These are phyloP conservation scores for Cercophora sp. DNA, from an alignment of 495 filamentous ascomycete species.

Conservation along the genomic window DNA sequence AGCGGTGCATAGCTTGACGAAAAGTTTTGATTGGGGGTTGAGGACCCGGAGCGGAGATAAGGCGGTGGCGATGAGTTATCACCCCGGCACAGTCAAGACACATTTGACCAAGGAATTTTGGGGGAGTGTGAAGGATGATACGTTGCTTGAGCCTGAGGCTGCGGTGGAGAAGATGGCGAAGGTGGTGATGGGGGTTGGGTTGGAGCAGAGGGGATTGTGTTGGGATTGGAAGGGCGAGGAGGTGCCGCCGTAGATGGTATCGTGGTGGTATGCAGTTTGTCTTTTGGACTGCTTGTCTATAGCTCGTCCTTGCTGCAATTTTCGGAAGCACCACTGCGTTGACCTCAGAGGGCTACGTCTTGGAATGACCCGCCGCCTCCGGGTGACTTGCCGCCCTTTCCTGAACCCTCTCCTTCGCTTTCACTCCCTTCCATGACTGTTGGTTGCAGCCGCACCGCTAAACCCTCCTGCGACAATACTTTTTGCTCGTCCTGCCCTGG, in stretches of 20 bases:
- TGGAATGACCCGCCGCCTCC: slow-evolving; percentile 49
- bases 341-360: slow-evolving; percentile 51
- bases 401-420: slow-evolving; percentile 11
- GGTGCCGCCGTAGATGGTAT: slow-evolving; percentile 52
- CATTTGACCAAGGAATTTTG: slow-evolving; percentile 70
- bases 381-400: slow-evolving; percentile 37
- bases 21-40: slow-evolving; percentile 70
- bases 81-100: slow-evolving; percentile 80
- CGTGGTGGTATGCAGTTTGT: background rate
- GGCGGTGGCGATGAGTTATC: slow-evolving; percentile 65
- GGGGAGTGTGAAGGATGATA: slow-evolving; percentile 52
- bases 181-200: slow-evolving; percentile 45
- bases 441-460: slow-evolving; percentile 39
- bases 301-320: too few species aligned
- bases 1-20: slow-evolving; percentile 64
- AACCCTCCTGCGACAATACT: slow-evolving; percentile 49
- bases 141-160: slow-evolving; percentile 59
- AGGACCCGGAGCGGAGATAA: slow-evolving; percentile 48
- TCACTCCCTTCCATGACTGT: slow-evolving; percentile 31
- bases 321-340: too few species aligned
- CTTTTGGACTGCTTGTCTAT: background rate
- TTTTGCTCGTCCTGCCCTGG: slow-evolving; percentile 52
- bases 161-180: slow-evolving; percentile 57
- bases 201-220: slow-evolving; percentile 58
- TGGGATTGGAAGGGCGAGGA: slow-evolving; percentile 79